A percentile compares a stretch with the other conserved stretches of the same genome.
Evolutionary conservation across 2,329 filamentous ascomycete genomes (phyloP).

Genomic region (Penicillium paneum): DNA sequence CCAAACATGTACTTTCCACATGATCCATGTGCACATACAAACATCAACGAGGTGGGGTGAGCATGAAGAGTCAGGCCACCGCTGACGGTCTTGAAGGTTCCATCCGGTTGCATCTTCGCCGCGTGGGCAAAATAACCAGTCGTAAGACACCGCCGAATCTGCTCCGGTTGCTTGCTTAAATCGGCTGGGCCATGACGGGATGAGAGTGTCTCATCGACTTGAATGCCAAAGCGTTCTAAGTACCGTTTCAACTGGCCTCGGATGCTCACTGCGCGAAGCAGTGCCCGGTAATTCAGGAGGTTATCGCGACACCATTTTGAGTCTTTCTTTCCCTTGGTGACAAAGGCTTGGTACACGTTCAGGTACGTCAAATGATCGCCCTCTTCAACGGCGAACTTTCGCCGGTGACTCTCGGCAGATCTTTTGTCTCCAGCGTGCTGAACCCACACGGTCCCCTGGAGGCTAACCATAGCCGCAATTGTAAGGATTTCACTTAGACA

Average conservation of each 20-base stretch:
- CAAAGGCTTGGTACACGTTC: constrained; percentile 89
- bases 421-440: constrained; percentile 74
- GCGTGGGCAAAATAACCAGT: constrained; percentile 91
- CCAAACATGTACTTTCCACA: not conserved
- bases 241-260: constrained; percentile 82
- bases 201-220: constrained; percentile 59
- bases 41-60: constrained; percentile 90
- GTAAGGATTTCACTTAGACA: constrained; percentile 84
- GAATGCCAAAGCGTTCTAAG: constrained; percentile 77
- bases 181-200: constrained; percentile 31
- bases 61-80: constrained; percentile 75
- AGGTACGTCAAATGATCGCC: constrained; percentile 90
- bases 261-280: constrained; percentile 80
- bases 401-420: constrained; percentile 66
- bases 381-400: constrained; percentile 86
- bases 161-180: constrained; percentile 58
- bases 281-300: constrained; percentile 78
- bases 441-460: constrained; percentile 81
- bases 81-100: constrained; percentile 80
- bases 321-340: constrained; percentile 78
- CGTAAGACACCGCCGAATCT: constrained; percentile 80
- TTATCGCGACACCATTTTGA: constrained; percentile 84
- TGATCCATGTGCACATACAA: constrained; percentile 51
- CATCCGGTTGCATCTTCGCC: constrained; percentile 89
- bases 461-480: constrained; percentile 89